Base-by-base conservation (phyloP, 306 rosid genomes). In the Sesbania bispinosa region DNA sequence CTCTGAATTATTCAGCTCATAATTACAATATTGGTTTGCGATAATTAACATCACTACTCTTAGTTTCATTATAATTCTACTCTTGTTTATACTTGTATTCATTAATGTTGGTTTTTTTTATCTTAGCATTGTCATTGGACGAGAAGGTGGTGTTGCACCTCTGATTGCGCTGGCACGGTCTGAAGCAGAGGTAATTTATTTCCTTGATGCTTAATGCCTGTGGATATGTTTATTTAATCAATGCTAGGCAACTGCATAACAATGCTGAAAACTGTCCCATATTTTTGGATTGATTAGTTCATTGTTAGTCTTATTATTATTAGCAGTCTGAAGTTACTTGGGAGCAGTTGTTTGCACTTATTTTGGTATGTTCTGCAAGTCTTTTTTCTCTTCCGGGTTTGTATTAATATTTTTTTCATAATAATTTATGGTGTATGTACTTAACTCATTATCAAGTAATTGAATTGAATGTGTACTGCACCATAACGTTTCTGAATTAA, bases 141-240 rank as follows among this genome's bases (percentile, higher is more conserved):
- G 87, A 66, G 97, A 95, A 92, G 99, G 97, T 54, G 99, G 99
- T 62, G 99, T 95, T 60, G 97, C 94, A 27, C 97, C 99, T 33
- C 81, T 95, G 83, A 95, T 95, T 86, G 97, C 96, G 4, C 84
- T 92, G 76, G 97, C 99, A 1, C 88, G 96, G 46, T 95, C 96
- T 50, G 96, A 89, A 27, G 88, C 92, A 8, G 96, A 87, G 87
- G 99, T 89, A 86, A 81, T 78, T 65, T 77, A 35, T 77, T 79
- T 57, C 59, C 33, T 73, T 71, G 46, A 30, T 52, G 43, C 14
- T 38, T 41, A 46, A 24, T 69, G 13, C 54, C 11, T 58, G 67
- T 26, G 35, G 20, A 45, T 77, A 10, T 54, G 64, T 52, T 62
- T 27, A 33, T 41, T 69, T 15, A 26, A 58, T 47, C 59, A 51